Conservation (phyloP, 306 rosid genomes). For the Trifolium subterraneum region DNA sequence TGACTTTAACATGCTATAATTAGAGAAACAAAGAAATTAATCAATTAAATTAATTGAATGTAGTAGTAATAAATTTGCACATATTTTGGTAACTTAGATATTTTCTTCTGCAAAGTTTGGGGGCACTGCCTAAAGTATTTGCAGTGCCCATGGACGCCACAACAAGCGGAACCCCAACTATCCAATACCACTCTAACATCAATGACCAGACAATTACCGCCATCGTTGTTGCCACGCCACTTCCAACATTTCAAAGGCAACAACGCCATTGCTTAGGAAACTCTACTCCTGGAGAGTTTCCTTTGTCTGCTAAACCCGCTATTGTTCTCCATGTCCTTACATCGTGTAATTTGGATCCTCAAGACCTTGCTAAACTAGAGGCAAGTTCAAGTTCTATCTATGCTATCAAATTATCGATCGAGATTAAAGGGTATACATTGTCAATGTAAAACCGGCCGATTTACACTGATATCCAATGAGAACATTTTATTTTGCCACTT, state of each 20-base stretch:
- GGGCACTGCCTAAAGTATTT: conserved; percentile 71
- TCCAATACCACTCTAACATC: conserved; percentile 75
- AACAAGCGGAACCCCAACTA: conserved; percentile 81
- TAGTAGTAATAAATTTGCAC: conserved; percentile 57
- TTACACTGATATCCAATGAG: not conserved
- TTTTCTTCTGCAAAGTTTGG: conserved; percentile 62
- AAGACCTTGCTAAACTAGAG: conserved; percentile 95
- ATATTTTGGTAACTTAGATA: conserved; percentile 64
- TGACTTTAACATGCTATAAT: conserved; percentile 44
- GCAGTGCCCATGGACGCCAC: conserved; percentile 99
- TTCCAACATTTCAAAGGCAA: conserved; percentile 71
- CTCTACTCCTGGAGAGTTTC: conserved; percentile 91
- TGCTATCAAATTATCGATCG: not conserved
- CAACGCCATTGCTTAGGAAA: conserved; percentile 87
- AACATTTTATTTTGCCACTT: not conserved
- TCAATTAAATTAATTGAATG: conserved; percentile 43
- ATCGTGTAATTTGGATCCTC: conserved; percentile 81
- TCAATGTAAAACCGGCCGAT: not conserved
- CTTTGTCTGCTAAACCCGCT: conserved; percentile 87
- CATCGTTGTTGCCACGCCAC: conserved; percentile 64
- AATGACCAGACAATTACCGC: conserved; percentile 83
- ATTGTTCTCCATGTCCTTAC: conserved; percentile 96
- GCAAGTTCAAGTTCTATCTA: conserved; percentile 74
- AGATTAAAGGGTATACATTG: not conserved
- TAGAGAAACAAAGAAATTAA: conserved; percentile 44